Base-by-base conservation (phyloP, 345 rosid genomes). In the Boechera stricta region DNA sequence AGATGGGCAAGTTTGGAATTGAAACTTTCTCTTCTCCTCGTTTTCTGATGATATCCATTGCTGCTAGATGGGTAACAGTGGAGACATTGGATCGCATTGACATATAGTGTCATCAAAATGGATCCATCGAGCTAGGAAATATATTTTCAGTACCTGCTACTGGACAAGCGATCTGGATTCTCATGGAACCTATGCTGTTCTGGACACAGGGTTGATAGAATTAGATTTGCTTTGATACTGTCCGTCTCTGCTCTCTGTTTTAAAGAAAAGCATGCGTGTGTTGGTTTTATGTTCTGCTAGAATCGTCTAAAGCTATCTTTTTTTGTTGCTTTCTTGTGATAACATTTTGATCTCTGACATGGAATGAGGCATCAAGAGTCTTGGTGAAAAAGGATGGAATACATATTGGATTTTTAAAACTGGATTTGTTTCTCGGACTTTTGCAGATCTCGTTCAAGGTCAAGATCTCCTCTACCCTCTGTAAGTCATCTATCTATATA, bases 381-480 rank as follows among this genome's bases (percentile, higher is more conserved):
- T 89, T 85, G 91, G 82, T 89, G 89, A 84, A 79, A 75, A 61
- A 83, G 91, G 85, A 80, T 87, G 80, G 28, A 38, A 87, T 36
- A 36, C 12, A 81, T 80, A 86, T 86, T 64, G 62, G 87, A 88
- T 89, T 79, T 89, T 89, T 93, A 87, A 95, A 96, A 83, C 80
- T 89, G 86, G 88, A 83, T 91, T 76, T 95, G 86, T 93, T 93
- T 96, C 81, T 91, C 89, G 90, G 89, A 88, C 82, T 93, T 93
- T 90, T 96, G 98, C 98, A 96, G 99, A 93, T 95, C 97, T 65
- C 94, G 71, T 42, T 91, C 98, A 80, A 89, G 96, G 73, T 92
- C 99, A 84, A 88, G 87, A 78, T 93, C 99, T 86, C 99, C 98
- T 64, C 73, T 80, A 77, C 95, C 95, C 72, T 45, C 91, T 82